Conservation (phyloP, 306 rosid species). For the Castanea mollissima region DNA sequence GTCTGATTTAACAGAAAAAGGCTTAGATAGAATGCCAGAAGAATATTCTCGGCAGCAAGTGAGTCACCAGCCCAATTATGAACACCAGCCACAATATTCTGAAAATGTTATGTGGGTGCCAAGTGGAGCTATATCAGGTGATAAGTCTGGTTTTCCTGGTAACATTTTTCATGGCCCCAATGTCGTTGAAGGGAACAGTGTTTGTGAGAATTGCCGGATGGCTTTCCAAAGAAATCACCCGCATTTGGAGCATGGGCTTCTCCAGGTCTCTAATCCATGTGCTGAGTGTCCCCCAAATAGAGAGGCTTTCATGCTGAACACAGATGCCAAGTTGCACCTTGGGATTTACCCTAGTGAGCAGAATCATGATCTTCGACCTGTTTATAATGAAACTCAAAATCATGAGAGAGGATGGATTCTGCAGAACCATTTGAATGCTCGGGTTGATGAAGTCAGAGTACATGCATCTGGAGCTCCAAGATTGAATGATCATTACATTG, state of each 20-base stretch:
- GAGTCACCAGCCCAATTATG: constrained; percentile 60
- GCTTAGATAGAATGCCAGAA: constrained; percentile 72
- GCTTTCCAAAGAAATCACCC: constrained; percentile 71
- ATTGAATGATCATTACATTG: constrained; percentile 52
- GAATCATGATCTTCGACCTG: constrained; percentile 50
- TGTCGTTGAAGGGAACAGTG: constrained; percentile 66
- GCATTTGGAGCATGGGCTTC: constrained; percentile 69
- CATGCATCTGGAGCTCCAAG: constrained; percentile 60
- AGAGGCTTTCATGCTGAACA: constrained; percentile 53
- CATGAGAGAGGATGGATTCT: constrained; percentile 74
- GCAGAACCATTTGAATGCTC: constrained; percentile 54
- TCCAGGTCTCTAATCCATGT: constrained; percentile 47
- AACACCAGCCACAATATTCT: constrained; percentile 76
- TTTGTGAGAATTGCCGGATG: constrained; percentile 71
- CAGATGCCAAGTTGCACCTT: constrained; percentile 72
- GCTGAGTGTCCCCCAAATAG: constrained; percentile 59
- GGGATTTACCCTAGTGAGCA: constrained; percentile 53
- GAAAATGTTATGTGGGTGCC: constrained; percentile 70
- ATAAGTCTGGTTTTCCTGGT: constrained; percentile 71
- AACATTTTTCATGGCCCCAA: constrained; percentile 55
- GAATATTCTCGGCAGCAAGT: constrained; percentile 66
- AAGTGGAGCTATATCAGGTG: constrained; percentile 52
- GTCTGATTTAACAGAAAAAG: constrained; percentile 58
- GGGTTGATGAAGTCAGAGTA: constrained; percentile 55
- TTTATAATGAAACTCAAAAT: constrained; percentile 53